Evolutionary conservation across 352 stramenopile genomes (phyloP).

Genomic region (Globisporangium recalcitrans): DNA sequence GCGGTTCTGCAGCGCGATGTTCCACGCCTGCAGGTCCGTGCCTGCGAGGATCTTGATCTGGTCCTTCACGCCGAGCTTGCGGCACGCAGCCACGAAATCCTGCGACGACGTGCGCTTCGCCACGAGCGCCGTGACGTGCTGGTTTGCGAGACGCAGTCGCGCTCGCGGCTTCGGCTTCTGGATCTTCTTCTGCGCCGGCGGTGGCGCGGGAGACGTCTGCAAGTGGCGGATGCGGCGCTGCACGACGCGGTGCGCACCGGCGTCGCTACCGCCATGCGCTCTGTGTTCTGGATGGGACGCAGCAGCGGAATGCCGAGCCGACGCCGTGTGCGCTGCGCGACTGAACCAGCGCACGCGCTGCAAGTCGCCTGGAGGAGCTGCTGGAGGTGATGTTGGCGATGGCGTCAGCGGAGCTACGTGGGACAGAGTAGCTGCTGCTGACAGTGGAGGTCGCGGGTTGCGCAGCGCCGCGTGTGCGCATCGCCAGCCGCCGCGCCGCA

Average conservation of each 20-base stretch:
- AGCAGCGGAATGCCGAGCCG: background rate
- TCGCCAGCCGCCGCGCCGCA: conserved; percentile 14
- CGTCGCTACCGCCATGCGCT: background rate
- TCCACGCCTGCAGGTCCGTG: conserved; percentile 54
- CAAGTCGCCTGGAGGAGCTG: background rate
- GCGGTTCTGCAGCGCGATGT: conserved; percentile 49
- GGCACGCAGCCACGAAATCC: conserved; percentile 31
- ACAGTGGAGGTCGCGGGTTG: background rate
- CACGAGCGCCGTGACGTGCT: conserved; percentile 34
- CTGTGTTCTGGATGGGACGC: background rate
- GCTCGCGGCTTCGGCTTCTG: conserved; percentile 4
- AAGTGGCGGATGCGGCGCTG: conserved; percentile 11
- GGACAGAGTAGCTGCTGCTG: background rate
- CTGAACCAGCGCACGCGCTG: conserved; percentile 13
- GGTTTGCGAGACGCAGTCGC: conserved; percentile 27
- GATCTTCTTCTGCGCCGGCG: conserved; percentile 10
- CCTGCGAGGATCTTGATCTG: conserved; percentile 36
- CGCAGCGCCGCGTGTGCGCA: conserved; percentile 7
- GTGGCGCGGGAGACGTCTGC: background rate
- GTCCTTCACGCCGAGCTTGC: conserved; percentile 31
- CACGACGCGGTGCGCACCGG: background rate
- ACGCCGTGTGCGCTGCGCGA: conserved; percentile 8
- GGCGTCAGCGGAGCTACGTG: background rate
- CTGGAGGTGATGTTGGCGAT: background rate
- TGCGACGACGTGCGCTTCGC: conserved; percentile 22